Evolutionary conservation across 1,284 basidiomycete species (phyloP).

Genomic region (Cryptococcus amylolentus): DNA sequence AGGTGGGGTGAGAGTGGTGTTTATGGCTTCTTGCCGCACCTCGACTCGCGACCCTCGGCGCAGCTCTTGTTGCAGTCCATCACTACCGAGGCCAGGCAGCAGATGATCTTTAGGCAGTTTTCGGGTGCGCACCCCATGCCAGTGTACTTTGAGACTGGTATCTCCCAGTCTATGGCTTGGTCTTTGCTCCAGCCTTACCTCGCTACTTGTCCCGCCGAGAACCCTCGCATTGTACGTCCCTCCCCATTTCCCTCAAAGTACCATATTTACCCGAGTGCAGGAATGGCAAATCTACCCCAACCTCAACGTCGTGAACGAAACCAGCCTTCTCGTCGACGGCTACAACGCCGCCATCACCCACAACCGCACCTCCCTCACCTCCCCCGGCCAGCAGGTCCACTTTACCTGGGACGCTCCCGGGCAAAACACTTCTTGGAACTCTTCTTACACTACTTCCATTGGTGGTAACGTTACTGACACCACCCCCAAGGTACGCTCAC

Average conservation of each 20-base stretch:
- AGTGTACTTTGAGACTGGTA: constrained; percentile 47
- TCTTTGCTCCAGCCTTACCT: constrained; percentile 61
- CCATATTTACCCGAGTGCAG: neutral
- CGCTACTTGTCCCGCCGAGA: constrained; percentile 58
- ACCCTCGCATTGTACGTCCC: constrained; percentile 52
- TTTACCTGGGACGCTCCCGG: constrained; percentile 61
- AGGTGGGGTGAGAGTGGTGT: constrained; percentile 59
- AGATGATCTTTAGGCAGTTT: constrained; percentile 65
- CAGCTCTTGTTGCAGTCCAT: constrained; percentile 60
- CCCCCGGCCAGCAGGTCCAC: constrained; percentile 54
- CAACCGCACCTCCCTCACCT: constrained; percentile 55
- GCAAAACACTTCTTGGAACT: constrained; percentile 56
- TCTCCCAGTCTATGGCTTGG: constrained; percentile 49
- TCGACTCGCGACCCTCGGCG: constrained; percentile 60
- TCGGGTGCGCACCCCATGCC: constrained; percentile 63
- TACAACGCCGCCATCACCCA: constrained; percentile 53
- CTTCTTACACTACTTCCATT: constrained; percentile 54
- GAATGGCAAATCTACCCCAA: constrained; percentile 41
- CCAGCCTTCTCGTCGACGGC: constrained; percentile 26
- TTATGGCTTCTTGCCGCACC: constrained; percentile 52
- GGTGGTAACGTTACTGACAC: constrained; percentile 27
- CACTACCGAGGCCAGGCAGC: constrained; percentile 63
- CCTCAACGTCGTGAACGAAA: constrained; percentile 35
- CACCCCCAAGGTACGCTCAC: constrained; percentile 8
- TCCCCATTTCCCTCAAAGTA: neutral